These are phyloP conservation scores for Colletotrichum scovillei DNA, from an alignment of 2,329 filamentous ascomycete genomes.

Conservation along the genomic window DNA sequence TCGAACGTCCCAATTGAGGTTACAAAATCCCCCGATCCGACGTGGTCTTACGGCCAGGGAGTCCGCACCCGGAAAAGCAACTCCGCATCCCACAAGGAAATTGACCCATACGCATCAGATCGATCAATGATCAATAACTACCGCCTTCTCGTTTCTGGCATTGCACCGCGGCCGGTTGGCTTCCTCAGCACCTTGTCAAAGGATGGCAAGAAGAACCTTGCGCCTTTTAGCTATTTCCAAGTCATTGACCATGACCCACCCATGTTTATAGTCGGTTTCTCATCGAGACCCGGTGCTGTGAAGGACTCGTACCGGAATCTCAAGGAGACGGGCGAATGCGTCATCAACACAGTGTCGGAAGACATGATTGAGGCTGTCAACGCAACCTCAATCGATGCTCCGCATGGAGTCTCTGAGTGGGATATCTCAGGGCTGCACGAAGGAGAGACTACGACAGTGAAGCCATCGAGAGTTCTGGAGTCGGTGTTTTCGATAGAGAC, in stretches of 20 bases:
- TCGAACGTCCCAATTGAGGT: constrained; percentile 58
- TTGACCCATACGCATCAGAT: constrained; percentile 81
- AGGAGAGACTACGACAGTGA: constrained; percentile 61
- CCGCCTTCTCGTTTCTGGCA: constrained; percentile 88
- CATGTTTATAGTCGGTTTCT: constrained; percentile 74
- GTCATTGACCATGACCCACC: constrained; percentile 88
- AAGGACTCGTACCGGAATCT: constrained; percentile 88
- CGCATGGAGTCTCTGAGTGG: constrained; percentile 84
- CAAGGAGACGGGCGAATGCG: constrained; percentile 77
- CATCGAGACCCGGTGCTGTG: constrained; percentile 57
- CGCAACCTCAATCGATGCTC: constrained; percentile 79
- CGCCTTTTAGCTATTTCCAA: constrained; percentile 89
- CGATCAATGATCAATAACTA: constrained; percentile 81
- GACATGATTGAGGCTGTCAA: constrained; percentile 90
- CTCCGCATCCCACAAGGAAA: constrained; percentile 69
- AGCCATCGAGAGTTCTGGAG: constrained; percentile 80
- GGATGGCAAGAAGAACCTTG: constrained; percentile 78
- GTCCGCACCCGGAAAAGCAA: constrained; percentile 47
- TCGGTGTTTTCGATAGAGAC: constrained; percentile 85
- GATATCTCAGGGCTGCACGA: constrained; percentile 68
- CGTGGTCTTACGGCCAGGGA: constrained; percentile 70
- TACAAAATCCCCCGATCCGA: constrained; percentile 71
- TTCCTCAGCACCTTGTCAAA: constrained; percentile 65
- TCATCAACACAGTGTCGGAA: constrained; percentile 89
- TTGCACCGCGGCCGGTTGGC: constrained; percentile 54